phyloP scores from a whole-genome alignment of 768 basidiomycete species.

The Termitomyces sp. region DNA sequence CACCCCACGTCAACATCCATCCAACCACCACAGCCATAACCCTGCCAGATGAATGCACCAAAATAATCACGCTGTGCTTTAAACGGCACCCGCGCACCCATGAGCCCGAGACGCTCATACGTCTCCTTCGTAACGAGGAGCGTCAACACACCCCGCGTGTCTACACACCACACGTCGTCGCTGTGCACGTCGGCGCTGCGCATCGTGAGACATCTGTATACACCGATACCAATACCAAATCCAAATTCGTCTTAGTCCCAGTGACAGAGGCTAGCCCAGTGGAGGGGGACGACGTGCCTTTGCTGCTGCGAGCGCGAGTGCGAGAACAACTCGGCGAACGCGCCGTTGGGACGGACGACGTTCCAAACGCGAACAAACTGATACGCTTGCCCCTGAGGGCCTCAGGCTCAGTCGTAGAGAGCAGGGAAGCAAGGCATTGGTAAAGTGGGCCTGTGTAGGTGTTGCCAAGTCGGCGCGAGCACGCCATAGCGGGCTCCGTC shows the following conservation, averaged over 20 bases:
- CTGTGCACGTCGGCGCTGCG: constrained; percentile 26
- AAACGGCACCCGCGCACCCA: constrained; percentile 52
- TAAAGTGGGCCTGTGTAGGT: constrained; percentile 98
- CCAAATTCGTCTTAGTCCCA: background rate
- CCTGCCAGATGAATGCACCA: constrained; percentile 29
- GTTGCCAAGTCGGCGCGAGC: constrained; percentile 91
- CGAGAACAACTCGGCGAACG: constrained; percentile 2
- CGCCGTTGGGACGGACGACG: constrained; percentile 22
- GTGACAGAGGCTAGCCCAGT: too few species aligned
- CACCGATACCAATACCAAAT: too few species aligned
- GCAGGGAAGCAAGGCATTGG: constrained; percentile 85
- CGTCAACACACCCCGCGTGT: constrained; percentile 55
- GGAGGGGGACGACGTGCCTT: background rate
- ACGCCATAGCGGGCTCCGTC: constrained; percentile 79
- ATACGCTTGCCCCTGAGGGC: constrained; percentile 79
- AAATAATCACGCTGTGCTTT: constrained; percentile 42
- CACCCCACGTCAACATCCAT: background rate
- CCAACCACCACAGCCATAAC: background rate
- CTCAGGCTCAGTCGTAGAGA: constrained; percentile 67
- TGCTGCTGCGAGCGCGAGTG: background rate
- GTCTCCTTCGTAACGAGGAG: constrained; percentile 50
- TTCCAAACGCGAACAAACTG: constrained; percentile 93
- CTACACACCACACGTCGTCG: constrained; percentile 69
- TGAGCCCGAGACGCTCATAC: constrained; percentile 57
- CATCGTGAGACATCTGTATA: constrained; percentile 21